These are phyloP conservation scores for Anisodus tanguticus DNA, from an alignment of 257 asterid species.

Conservation along the genomic window DNA sequence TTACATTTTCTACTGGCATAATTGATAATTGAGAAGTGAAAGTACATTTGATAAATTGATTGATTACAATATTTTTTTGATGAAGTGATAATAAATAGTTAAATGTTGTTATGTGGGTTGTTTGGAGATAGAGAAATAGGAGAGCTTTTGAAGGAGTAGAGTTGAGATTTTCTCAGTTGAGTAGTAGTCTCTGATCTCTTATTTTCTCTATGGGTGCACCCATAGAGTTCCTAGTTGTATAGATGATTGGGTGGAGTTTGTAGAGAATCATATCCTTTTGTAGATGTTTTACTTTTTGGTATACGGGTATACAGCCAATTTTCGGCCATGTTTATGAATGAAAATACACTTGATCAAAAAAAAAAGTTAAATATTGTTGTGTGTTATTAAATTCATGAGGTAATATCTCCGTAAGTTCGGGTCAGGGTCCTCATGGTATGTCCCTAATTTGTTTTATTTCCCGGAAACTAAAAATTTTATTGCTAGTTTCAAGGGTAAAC, in stretches of 20 bases:
- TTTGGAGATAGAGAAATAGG: too few relatives aligned
- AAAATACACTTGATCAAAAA: too few relatives aligned
- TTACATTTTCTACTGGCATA: background rate
- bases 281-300: too few relatives aligned
- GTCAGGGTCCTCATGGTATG: constrained; percentile 15
- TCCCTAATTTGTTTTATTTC: background rate
- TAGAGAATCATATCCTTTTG: too few relatives aligned
- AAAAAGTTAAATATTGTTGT: background rate
- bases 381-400: background rate
- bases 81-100: background rate
- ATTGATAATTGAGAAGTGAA: constrained; percentile 8
- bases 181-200: too few relatives aligned
- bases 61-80: constrained; percentile 2
- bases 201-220: too few relatives aligned
- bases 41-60: background rate
- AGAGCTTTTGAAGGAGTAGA: too few relatives aligned
- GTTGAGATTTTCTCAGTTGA: too few relatives aligned
- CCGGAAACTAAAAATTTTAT: background rate
- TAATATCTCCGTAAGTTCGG: constrained; percentile 4
- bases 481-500: constrained; percentile 12
- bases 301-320: too few relatives aligned
- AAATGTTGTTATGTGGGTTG: background rate
- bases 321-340: too few relatives aligned
- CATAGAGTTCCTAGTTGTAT: too few relatives aligned
- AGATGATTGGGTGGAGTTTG: too few relatives aligned